Percentiles rank a stretch among this genome's conserved stretches.
Conservation (phyloP, 192 early-diverging fungal species). For the Linderina pennispora region DNA sequence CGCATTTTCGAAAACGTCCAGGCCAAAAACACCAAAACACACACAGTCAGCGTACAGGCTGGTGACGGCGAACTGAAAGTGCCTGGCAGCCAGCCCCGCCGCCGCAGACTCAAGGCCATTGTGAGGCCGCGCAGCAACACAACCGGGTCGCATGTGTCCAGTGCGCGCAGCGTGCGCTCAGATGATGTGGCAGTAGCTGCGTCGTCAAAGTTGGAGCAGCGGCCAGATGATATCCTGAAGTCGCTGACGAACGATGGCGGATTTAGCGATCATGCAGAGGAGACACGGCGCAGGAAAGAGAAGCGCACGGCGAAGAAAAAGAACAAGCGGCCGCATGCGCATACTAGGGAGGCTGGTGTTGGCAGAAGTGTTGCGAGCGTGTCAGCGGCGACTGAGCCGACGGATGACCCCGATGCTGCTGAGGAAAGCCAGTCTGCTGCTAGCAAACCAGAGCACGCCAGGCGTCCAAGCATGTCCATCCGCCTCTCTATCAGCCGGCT, state of each 20-base stretch:
- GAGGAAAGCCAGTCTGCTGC: too few species aligned
- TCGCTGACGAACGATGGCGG: constrained; percentile 1
- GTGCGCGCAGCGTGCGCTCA: constrained; percentile 1
- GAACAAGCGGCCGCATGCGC: not conserved
- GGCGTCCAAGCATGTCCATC: constrained; percentile 15
- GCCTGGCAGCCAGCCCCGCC: not conserved
- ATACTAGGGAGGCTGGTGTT: too few species aligned
- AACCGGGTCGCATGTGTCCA: not conserved
- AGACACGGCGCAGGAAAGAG: not conserved
- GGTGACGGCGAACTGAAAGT: too few species aligned
- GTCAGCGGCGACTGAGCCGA: too few species aligned
- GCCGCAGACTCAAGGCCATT: constrained; percentile 1
- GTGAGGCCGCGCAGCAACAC: constrained; percentile 1
- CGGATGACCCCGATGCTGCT: too few species aligned
- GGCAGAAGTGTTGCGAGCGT: too few species aligned
- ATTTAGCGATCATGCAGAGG: constrained; percentile 2
- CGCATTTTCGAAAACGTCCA: too few species aligned
- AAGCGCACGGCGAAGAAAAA: not conserved
- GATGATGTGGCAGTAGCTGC: not conserved
- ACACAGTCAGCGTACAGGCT: too few species aligned
- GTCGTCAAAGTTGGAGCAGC: not conserved
- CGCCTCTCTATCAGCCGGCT: constrained; percentile 14
- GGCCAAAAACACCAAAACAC: too few species aligned
- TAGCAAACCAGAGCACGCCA: not conserved
- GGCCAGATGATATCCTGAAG: not conserved